phyloP scores from a whole-genome alignment of 1,139 yeast species.

The Zygosaccharomyces sapae region DNA sequence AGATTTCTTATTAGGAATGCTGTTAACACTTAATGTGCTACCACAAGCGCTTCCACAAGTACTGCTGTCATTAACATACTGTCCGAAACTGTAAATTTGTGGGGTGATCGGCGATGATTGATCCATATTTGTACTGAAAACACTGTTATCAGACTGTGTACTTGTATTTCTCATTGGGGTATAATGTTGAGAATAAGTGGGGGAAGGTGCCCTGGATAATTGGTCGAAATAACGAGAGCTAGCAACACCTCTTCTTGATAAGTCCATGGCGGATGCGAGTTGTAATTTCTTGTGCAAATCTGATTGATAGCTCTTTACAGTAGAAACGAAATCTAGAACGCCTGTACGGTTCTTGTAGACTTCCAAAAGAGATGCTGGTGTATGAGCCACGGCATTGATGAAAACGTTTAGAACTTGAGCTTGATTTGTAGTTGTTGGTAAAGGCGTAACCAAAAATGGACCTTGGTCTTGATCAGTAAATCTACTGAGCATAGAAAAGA shows the following conservation, averaged over 20 bases:
- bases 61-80: slow-evolving; percentile 18
- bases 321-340: slow-evolving; percentile 26
- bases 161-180: slow-evolving; percentile 32
- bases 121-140: slow-evolving; percentile 24
- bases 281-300: slow-evolving; percentile 28
- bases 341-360: slow-evolving; percentile 30
- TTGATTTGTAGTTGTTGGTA: slow-evolving; percentile 26
- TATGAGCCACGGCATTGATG: slow-evolving; percentile 26
- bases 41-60: slow-evolving; percentile 23
- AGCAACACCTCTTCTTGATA: slow-evolving; percentile 23
- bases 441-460: slow-evolving; percentile 33
- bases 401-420: slow-evolving; percentile 28
- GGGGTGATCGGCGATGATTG: slow-evolving; percentile 31
- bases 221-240: slow-evolving; percentile 19
- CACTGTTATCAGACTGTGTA: slow-evolving; percentile 28
- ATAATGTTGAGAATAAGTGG: slow-evolving; percentile 28
- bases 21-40: slow-evolving; percentile 29
- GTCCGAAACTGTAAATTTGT: slow-evolving; percentile 26
- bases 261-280: slow-evolving; percentile 28
- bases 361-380: slow-evolving; percentile 29
- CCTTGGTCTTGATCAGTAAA: slow-evolving; percentile 35
- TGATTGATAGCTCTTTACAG: slow-evolving; percentile 26
- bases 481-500: slow-evolving; percentile 32
- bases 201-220: slow-evolving; percentile 25
- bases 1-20: slow-evolving; percentile 19